Percentiles rank a stretch among this genome's conserved stretches.
These are phyloP conservation scores for Testicularia cyperi DNA, from an alignment of 1,284 basidiomycete genomes.

Conservation along the genomic window DNA sequence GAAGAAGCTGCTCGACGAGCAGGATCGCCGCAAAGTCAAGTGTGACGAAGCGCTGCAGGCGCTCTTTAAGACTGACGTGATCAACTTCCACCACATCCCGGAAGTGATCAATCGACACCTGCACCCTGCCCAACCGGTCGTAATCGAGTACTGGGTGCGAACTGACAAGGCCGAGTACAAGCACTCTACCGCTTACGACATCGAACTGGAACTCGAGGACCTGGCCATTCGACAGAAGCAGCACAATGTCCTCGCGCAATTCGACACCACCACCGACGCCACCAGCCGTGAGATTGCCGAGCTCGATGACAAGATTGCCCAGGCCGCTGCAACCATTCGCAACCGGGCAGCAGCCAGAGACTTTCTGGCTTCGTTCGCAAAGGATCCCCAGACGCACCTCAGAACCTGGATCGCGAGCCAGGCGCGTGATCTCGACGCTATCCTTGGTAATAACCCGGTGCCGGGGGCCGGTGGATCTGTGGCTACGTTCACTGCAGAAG, in stretches of 20 bases:
- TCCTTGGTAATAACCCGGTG: slow-evolving; percentile 67
- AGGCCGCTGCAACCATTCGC: slow-evolving; percentile 67
- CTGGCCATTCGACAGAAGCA: slow-evolving; percentile 73
- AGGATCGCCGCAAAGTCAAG: slow-evolving; percentile 76
- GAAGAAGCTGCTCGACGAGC: slow-evolving; percentile 83
- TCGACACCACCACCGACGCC: slow-evolving; percentile 68
- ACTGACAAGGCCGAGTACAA: slow-evolving; percentile 58
- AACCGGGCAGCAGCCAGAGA: slow-evolving; percentile 82
- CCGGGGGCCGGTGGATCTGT: slow-evolving; percentile 70
- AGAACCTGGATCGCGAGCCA: slow-evolving; percentile 88
- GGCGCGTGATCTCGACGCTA: slow-evolving; percentile 81
- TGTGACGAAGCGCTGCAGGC: slow-evolving; percentile 66
- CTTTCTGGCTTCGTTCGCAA: slow-evolving; percentile 80
- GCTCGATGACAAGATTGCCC: slow-evolving; percentile 74
- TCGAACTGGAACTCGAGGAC: slow-evolving; percentile 88
- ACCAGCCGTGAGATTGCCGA: slow-evolving; percentile 69
- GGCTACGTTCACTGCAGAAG: slow-evolving; percentile 69
- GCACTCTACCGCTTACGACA: slow-evolving; percentile 72
- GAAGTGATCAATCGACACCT: slow-evolving; percentile 82
- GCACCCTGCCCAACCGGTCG: slow-evolving; percentile 75
- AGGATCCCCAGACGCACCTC: slow-evolving; percentile 78
- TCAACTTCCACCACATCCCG: slow-evolving; percentile 81
- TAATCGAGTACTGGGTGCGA: slow-evolving; percentile 72
- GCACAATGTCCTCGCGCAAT: slow-evolving; percentile 71
- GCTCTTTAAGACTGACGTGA: slow-evolving; percentile 63